A percentile compares a stretch with the other conserved stretches of the same genome.
Evolutionary conservation across 805 yeast genomes (phyloP).

Genomic region (Metschnikowia rubicola): DNA sequence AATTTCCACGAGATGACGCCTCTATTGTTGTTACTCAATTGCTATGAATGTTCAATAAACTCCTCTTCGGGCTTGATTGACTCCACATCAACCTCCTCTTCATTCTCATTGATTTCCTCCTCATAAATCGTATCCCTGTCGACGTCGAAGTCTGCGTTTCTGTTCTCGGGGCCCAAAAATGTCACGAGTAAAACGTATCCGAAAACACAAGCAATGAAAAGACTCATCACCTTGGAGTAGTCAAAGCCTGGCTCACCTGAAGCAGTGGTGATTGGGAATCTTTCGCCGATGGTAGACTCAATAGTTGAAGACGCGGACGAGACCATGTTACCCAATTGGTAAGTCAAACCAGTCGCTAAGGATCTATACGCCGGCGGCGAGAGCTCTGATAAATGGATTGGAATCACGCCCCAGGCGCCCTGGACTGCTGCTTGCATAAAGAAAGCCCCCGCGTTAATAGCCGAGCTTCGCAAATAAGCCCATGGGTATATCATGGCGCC

Average conservation of each 20-base stretch:
- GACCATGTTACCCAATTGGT: slow-evolving; percentile 71
- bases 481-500: slow-evolving; percentile 40
- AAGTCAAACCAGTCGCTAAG: slow-evolving; percentile 35
- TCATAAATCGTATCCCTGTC: slow-evolving; percentile 14
- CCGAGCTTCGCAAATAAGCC: slow-evolving; percentile 21
- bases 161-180: slow-evolving; percentile 57
- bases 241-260: slow-evolving; percentile 34
- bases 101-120: slow-evolving; percentile 8
- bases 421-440: slow-evolving; percentile 63
- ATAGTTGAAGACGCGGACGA: slow-evolving; percentile 72
- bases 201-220: slow-evolving; percentile 64
- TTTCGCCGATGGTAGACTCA: slow-evolving; percentile 56
- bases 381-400: slow-evolving; percentile 63
- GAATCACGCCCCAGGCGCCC: slow-evolving; percentile 74
- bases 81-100: slow-evolving; percentile 4
- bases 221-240: slow-evolving; percentile 68
- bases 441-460: slow-evolving; percentile 57
- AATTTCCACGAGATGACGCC: background rate
- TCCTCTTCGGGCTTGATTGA: slow-evolving; percentile 7
- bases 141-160: slow-evolving; percentile 17
- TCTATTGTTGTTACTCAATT: background rate
- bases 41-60: background rate
- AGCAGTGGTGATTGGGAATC: slow-evolving; percentile 46
- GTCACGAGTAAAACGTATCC: slow-evolving; percentile 47
- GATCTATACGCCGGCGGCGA: slow-evolving; percentile 28